Evolutionary conservation across 2,329 filamentous ascomycete genomes (phyloP).

Genomic region (Colletotrichum liaoningense): DNA sequence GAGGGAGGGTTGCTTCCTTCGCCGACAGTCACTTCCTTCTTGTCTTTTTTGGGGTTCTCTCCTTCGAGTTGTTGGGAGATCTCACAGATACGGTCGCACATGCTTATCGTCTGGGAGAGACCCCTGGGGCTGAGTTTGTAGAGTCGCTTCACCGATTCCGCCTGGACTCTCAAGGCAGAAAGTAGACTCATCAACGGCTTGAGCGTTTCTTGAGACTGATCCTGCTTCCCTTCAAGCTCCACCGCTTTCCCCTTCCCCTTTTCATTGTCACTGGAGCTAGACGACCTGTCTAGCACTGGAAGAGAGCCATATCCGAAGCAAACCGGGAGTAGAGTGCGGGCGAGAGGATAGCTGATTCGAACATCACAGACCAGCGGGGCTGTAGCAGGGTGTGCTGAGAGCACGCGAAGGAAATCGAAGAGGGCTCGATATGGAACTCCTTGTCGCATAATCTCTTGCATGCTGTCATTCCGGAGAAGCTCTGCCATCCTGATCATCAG

Average conservation of each 20-base stretch:
- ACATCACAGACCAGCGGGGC: background rate
- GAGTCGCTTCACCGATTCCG: background rate
- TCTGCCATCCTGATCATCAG: constrained; percentile 40
- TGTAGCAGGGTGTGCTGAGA: background rate
- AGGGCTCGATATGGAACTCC: background rate
- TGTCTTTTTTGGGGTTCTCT: background rate
- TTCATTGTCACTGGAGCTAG: too few relatives aligned
- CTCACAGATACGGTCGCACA: background rate
- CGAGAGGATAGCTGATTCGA: background rate
- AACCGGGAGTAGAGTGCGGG: constrained; percentile 7
- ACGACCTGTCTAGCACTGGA: too few relatives aligned
- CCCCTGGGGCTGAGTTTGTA: background rate
- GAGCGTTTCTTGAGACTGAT: background rate
- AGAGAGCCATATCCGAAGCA: background rate
- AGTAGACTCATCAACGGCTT: background rate
- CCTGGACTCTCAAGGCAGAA: background rate
- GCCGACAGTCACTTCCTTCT: background rate
- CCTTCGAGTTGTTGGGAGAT: background rate
- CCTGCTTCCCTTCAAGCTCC: background rate
- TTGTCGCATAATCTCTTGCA: constrained; percentile 21
- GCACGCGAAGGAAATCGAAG: background rate
- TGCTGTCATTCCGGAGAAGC: constrained; percentile 40
- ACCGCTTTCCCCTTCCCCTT: constrained; percentile 1
- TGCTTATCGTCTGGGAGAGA: background rate
- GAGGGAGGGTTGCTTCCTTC: background rate